phyloP scores from a whole-genome alignment of 495 filamentous ascomycete genomes.

The Acidomyces sp. region DNA sequence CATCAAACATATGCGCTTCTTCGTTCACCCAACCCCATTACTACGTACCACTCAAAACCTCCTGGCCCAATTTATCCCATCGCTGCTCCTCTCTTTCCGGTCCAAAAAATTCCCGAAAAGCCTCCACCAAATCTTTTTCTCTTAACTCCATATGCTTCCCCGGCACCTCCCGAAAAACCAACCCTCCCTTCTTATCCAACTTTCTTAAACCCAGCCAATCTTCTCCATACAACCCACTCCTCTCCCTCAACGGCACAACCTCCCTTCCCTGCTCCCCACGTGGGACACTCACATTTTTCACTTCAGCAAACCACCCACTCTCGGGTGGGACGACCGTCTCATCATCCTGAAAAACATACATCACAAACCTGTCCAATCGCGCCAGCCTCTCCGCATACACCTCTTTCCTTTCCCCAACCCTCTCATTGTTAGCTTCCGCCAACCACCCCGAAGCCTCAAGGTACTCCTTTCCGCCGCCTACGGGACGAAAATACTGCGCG shows the following conservation, averaged over 20 bases:
- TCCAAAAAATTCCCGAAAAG: slow-evolving; percentile 64
- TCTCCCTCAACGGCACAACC: slow-evolving; percentile 54
- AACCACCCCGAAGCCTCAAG: slow-evolving; percentile 78
- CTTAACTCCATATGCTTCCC: slow-evolving; percentile 77
- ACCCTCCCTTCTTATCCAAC: slow-evolving; percentile 64
- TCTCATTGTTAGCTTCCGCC: slow-evolving; percentile 98
- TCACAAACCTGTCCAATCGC: slow-evolving; percentile 61
- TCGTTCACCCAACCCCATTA: no score
- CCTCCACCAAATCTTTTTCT: slow-evolving; percentile 49
- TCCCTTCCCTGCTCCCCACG: no score
- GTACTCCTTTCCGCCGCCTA: slow-evolving; percentile 56
- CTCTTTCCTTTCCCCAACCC: slow-evolving; percentile 54
- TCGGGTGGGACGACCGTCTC: slow-evolving; percentile 79
- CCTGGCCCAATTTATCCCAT: no score
- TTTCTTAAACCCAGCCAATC: slow-evolving; percentile 85
- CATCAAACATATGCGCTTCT: no score
- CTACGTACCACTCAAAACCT: no score
- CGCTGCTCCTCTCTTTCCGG: no score
- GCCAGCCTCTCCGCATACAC: slow-evolving; percentile 61
- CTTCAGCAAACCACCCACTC: slow-evolving; percentile 81
- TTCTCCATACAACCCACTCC: slow-evolving; percentile 67
- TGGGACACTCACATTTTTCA: slow-evolving; percentile 52
- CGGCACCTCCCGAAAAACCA: slow-evolving; percentile 56
- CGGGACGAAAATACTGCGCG: slow-evolving; percentile 81
- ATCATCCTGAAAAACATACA: slow-evolving; percentile 86